Evolutionary conservation across 2,329 filamentous ascomycete genomes (phyloP), one percentile per base, ranked within the genome.

Genomic region (Aspergillus quadricinctus): DNA sequence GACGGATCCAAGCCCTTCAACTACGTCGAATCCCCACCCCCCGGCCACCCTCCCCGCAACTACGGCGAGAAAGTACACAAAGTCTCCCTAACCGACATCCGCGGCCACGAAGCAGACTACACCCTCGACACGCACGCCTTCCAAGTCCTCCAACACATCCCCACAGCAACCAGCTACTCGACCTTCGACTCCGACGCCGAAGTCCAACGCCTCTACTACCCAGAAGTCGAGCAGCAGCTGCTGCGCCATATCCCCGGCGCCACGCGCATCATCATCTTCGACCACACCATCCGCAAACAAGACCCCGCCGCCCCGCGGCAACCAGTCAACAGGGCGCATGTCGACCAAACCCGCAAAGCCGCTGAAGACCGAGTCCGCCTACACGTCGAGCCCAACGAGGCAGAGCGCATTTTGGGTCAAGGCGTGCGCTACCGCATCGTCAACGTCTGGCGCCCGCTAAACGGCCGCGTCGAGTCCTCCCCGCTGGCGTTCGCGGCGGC

Each of bases 221-320:
- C 90, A 0, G 91, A 96, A 70, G 83, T 96, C 8, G 88, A 92
- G 74, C 72, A 81, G 50, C 77, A 96, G 27, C 77, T 97, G 0
- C 76, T 92, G 2, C 76, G 83, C 14, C 73, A 84, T 56, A 79
- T 95, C 17, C 85, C 87, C 0, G 89, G 88, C 53, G 81, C 83
- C 27, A 80, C 83, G 55, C 80, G 81, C 4, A 78, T 96, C 29
- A 78, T 90, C 63, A 77, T 96, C 69, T 96, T 96, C 75, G 91
- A 96, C 78, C 89, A 96, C 77, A 96, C 91, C 7, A 84, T 96
- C 71, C 88, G 92, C n/a, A 83, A 88, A 45, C 78, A 83, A 10
- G 69, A 74, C 1, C 81, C 85, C 0, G 73, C 77, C 53, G 82
- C 88, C 0, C 72, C 73, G n/a, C 83, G 91, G 49, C 78, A 77